Conservation (phyloP, 2,329 filamentous ascomycete genomes). For the Plenodomus biglobosus region DNA sequence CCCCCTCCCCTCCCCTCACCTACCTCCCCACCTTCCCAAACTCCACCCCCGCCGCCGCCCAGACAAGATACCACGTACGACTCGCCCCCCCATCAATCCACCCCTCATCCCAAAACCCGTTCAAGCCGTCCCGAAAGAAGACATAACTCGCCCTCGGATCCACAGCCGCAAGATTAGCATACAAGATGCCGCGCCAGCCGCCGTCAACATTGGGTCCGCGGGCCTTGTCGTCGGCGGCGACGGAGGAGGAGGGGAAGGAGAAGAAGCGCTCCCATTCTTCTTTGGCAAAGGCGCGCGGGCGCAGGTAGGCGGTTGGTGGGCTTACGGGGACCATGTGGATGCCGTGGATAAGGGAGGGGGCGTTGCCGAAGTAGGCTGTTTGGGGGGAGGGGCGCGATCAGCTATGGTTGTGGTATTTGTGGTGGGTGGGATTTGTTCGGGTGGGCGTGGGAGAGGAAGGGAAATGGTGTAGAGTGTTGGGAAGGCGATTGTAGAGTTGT, state of each 20-base stretch:
- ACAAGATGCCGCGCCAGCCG: constrained; percentile 85
- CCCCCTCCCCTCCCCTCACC: not conserved
- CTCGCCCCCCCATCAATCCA: constrained; percentile 78
- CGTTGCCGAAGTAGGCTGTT: constrained; percentile 69
- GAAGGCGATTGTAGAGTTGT: constrained; percentile 68
- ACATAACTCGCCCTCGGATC: constrained; percentile 69
- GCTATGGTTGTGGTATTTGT: not conserved
- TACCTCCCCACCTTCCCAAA: constrained; percentile 7
- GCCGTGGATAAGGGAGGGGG: constrained; percentile 67
- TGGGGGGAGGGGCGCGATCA: too few relatives aligned
- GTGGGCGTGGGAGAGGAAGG: constrained; percentile 5
- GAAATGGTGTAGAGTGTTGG: constrained; percentile 56
- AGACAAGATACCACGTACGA: constrained; percentile 39
- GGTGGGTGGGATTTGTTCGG: too few relatives aligned
- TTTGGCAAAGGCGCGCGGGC: constrained; percentile 68
- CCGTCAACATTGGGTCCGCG: constrained; percentile 59
- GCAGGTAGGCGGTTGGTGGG: constrained; percentile 67
- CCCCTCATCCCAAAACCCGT: constrained; percentile 56
- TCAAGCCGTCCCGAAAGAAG: constrained; percentile 70
- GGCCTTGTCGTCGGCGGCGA: too few relatives aligned
- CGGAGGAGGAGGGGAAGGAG: too few relatives aligned
- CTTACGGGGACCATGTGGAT: constrained; percentile 83
- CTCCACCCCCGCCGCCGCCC: constrained; percentile 31
- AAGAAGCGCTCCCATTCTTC: constrained; percentile 73
- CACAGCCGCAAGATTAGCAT: constrained; percentile 77